phyloP scores from a whole-genome alignment of 2,329 filamentous ascomycete species.

The Aurifilum marmelostoma region DNA sequence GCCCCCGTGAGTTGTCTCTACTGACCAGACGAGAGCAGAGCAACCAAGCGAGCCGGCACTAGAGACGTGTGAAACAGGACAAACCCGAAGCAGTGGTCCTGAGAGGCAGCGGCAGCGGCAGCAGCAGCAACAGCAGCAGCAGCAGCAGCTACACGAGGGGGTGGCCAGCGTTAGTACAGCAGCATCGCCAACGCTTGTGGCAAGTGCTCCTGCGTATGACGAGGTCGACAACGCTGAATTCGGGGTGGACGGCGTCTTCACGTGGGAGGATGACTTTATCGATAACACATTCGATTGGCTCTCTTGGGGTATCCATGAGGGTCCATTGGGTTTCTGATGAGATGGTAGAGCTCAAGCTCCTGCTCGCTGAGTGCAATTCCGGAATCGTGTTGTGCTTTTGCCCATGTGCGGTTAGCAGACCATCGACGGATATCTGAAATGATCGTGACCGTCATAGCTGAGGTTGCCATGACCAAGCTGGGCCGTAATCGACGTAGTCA shows the following conservation, averaged over 20 bases:
- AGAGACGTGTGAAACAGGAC: not conserved
- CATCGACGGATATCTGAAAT: not conserved
- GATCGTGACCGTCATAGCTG: not conserved
- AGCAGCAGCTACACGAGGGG: not conserved
- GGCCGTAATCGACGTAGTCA: no score
- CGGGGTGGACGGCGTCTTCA: not conserved
- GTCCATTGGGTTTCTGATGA: not conserved
- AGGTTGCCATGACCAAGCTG: not conserved
- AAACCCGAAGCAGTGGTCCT: not conserved
- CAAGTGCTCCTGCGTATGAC: not conserved
- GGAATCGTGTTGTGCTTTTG: not conserved
- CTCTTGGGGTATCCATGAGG: slow-evolving; percentile 9
- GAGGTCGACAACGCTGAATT: not conserved
- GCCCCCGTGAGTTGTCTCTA: not conserved
- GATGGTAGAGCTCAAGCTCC: no score
- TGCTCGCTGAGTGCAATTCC: no score
- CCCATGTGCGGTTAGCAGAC: not conserved
- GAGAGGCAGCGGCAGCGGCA: not conserved
- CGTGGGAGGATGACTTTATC: slow-evolving; percentile 8
- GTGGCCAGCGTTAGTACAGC: not conserved
- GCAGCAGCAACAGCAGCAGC: not conserved
- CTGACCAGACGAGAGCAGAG: not conserved
- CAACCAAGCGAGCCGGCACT: not conserved
- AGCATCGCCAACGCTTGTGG: not conserved
- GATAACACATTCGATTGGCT: slow-evolving; percentile 16